Base-by-base conservation (phyloP, 139 green algal species). In the Picochlorum sp. region DNA sequence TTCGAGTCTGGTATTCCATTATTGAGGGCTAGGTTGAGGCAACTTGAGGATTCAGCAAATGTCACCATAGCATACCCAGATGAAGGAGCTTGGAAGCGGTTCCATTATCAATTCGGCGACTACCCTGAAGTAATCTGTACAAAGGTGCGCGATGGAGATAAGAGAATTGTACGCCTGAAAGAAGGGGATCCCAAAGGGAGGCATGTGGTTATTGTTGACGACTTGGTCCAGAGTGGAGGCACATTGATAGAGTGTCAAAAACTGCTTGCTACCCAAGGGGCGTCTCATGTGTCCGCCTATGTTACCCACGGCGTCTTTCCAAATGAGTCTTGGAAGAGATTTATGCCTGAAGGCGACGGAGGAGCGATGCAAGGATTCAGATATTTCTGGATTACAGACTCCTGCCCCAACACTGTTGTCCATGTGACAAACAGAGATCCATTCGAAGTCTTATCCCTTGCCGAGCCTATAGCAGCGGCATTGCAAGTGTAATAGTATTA, bases 271-370 rank as follows among this genome's bases (percentile, higher is more conserved):
- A 66, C 56, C 3, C 67, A 82, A 62, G 80, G 80, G 16, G 80
- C 80, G 3, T 38, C 56, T 13, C 41, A 62, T 16, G 92, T 98
- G 37, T 92, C 79, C 64, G 93, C 93, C 4, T 98, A 95, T 59
- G 92, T 93, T 6, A 97, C 93, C 5, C 93, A 98, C 73, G 93
- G 89, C 58, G 93, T 98, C 5, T 98, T 98, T 70, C 93, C 93
- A 32, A 89, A 93, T 20, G 74, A 93, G 21, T 88, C 80, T 2
- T 96, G 79, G 77, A 71, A 87, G 26, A 83, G 85, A 30, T 98
- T 80, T 92, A 68, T 80, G 28, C 10, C 47, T 18, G 26, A 61
- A 59, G 32, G 47, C 10, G 10, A 30, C 5, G 64, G 69, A 45
- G 69, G 61, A 6, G 63, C 41, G 8, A 71, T 76, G 16, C 66